phyloP scores from a whole-genome alignment of 2,329 filamentous ascomycete genomes.

The Clarireedia monteithiana region DNA sequence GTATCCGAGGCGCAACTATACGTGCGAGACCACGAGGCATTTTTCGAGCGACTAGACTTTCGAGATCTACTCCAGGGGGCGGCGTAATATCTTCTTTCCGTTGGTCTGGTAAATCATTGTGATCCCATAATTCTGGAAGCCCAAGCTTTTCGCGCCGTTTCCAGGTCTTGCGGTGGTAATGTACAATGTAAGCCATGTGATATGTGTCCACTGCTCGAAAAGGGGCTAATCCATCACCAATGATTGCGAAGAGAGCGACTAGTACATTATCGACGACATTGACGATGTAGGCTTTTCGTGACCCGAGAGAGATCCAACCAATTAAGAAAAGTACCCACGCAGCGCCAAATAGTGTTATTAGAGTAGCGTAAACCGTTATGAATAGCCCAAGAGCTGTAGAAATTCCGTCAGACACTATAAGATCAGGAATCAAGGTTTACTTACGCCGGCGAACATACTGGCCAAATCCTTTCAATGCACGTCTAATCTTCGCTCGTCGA shows the following conservation, averaged over 20 bases:
- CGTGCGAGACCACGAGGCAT: slow-evolving; percentile 17
- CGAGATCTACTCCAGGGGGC: slow-evolving; percentile 33
- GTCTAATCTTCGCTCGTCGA: slow-evolving; percentile 68
- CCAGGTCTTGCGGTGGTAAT: slow-evolving; percentile 47
- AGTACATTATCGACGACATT: slow-evolving; percentile 63
- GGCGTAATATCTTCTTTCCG: slow-evolving; percentile 31
- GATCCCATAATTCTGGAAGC: slow-evolving; percentile 50
- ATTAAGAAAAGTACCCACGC: slow-evolving; percentile 87
- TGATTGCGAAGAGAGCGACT: slow-evolving; percentile 60
- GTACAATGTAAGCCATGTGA: slow-evolving; percentile 76
- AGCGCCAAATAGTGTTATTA: slow-evolving; percentile 79
- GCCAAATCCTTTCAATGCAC: slow-evolving; percentile 67
- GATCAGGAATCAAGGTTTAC: slow-evolving; percentile 21
- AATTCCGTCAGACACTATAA: not conserved
- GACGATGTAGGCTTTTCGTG: slow-evolving; percentile 58
- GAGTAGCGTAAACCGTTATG: slow-evolving; percentile 71
- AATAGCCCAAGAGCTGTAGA: slow-evolving; percentile 62
- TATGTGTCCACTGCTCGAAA: slow-evolving; percentile 79
- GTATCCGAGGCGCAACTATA: slow-evolving; percentile 17
- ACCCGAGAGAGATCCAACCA: slow-evolving; percentile 79
- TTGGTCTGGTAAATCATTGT: slow-evolving; percentile 45
- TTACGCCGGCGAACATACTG: slow-evolving; percentile 66
- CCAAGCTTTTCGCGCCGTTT: slow-evolving; percentile 46
- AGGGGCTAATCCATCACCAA: slow-evolving; percentile 62
- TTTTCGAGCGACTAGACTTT: slow-evolving; percentile 19